These are phyloP conservation scores for Neurospora pannonica DNA, from an alignment of 495 filamentous ascomycete genomes.

Conservation along the genomic window DNA sequence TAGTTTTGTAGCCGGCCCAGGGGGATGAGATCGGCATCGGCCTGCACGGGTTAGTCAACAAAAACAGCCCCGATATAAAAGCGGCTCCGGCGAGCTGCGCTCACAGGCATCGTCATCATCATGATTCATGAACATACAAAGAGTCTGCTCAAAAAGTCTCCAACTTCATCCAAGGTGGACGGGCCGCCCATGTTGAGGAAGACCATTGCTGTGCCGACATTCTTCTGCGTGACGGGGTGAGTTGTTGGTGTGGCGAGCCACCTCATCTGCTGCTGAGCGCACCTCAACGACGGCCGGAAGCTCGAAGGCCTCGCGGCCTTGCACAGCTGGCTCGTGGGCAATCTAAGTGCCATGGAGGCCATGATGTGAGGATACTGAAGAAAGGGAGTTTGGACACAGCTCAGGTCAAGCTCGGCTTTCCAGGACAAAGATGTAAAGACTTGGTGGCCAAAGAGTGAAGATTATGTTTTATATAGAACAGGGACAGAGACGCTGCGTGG, in stretches of 20 bases:
- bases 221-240: conserved; percentile 67
- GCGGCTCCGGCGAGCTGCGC: background rate
- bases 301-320: conserved; percentile 25
- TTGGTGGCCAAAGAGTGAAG: background rate
- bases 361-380: background rate
- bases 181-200: conserved; percentile 99
- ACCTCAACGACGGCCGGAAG: conserved; percentile 16
- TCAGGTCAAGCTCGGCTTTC: background rate
- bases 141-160: conserved; percentile 81
- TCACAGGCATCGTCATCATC: background rate
- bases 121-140: conserved; percentile 53
- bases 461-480: background rate
- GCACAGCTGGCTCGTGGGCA: conserved; percentile 33
- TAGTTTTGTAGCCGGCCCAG: conserved; percentile 87
- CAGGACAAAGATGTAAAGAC: background rate
- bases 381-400: background rate
- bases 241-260: conserved; percentile 52
- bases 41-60: conserved; percentile 36
- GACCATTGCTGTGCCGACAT: conserved; percentile 73
- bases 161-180: conserved; percentile 77
- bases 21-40: conserved; percentile 94
- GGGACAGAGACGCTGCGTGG: background rate
- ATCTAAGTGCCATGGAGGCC: conserved; percentile 38
- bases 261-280: conserved; percentile 29
- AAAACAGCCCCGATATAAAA: background rate